Evolutionary conservation across 2,329 filamentous ascomycete genomes (phyloP).

Genomic region (Dryadomyces quercivorus): DNA sequence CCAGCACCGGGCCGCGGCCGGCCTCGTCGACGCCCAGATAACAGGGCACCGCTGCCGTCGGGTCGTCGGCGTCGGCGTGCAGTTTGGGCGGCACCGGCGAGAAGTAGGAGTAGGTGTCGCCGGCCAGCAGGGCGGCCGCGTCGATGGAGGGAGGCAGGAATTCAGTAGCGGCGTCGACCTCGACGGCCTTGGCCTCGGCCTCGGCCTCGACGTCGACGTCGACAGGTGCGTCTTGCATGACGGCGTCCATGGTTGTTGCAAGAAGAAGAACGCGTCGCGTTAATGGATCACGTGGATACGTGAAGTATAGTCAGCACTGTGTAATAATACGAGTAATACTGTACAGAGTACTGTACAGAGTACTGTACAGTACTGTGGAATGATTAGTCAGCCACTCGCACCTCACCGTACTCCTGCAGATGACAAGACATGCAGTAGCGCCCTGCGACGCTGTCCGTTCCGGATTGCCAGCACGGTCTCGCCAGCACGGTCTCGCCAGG

Average conservation of each 20-base stretch:
- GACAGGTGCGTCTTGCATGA: constrained; percentile 14
- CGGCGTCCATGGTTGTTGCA: not conserved
- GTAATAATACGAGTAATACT: too few relatives aligned
- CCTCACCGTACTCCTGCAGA: too few relatives aligned
- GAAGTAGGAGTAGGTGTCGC: constrained; percentile 60
- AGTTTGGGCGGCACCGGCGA: constrained; percentile 55
- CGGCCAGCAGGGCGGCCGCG: constrained; percentile 40
- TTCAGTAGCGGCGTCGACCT: constrained; percentile 27
- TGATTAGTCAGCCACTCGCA: too few relatives aligned
- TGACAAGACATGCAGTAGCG: too few relatives aligned
- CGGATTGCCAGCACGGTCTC: too few relatives aligned
- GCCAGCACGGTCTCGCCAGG: too few relatives aligned
- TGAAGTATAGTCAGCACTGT: too few relatives aligned
- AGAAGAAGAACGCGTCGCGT: not conserved
- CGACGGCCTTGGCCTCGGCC: constrained; percentile 17
- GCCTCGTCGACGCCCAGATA: constrained; percentile 88
- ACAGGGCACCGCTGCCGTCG: constrained; percentile 38
- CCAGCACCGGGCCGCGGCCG: constrained; percentile 85
- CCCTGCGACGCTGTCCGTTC: too few relatives aligned
- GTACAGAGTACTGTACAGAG: too few relatives aligned
- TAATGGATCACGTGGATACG: not conserved
- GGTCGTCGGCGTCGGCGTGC: constrained; percentile 16
- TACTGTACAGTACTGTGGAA: too few relatives aligned
- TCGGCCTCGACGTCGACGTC: constrained; percentile 19
- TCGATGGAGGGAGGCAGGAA: constrained; percentile 64